Percentiles rank a stretch among this genome's conserved stretches.
These are phyloP conservation scores for Sonneratia alba DNA, from an alignment of 345 rosid genomes.

Conservation along the genomic window DNA sequence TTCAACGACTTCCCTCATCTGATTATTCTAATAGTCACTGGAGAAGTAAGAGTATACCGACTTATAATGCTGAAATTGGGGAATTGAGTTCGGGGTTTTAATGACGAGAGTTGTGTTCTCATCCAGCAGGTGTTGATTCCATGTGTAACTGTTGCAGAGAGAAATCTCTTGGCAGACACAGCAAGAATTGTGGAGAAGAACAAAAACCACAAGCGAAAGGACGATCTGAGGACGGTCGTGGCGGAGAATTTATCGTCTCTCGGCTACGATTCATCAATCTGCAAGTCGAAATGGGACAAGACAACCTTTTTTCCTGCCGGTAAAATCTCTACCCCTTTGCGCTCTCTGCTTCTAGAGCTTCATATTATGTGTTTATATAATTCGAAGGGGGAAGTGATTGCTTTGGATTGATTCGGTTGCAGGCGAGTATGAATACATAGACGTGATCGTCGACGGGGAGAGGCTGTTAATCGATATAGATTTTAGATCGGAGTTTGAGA, in stretches of 20 bases:
- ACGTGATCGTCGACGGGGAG: slow-evolving; percentile 54
- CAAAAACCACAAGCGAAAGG: slow-evolving; percentile 57
- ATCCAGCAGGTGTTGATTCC: slow-evolving; percentile 53
- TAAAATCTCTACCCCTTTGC: no score
- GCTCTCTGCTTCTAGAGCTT: no score
- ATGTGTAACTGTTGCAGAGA: slow-evolving; percentile 60
- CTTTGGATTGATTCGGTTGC: slow-evolving; percentile 6
- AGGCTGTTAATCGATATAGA: slow-evolving; percentile 69
- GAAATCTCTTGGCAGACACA: slow-evolving; percentile 70
- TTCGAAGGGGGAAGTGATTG: no score
- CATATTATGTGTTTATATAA: neutral
- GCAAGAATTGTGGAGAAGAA: slow-evolving; percentile 76
- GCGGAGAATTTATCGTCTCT: slow-evolving; percentile 49
- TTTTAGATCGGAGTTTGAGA: slow-evolving; percentile 92
- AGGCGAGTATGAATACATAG: slow-evolving; percentile 92
- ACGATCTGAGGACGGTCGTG: slow-evolving; percentile 54
- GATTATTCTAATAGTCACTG: no score
- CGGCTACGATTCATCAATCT: slow-evolving; percentile 67
- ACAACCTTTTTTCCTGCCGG: slow-evolving; percentile 67
- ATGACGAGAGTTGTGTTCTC: no score
- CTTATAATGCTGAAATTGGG: neutral
- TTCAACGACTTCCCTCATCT: no score
- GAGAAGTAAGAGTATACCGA: no score
- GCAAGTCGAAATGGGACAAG: slow-evolving; percentile 94
- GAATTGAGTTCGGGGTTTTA: no score